Evolutionary conservation across 2,329 filamentous ascomycete genomes (phyloP), one percentile per base, ranked within the genome.

Genomic region (Boeremia exigua): DNA sequence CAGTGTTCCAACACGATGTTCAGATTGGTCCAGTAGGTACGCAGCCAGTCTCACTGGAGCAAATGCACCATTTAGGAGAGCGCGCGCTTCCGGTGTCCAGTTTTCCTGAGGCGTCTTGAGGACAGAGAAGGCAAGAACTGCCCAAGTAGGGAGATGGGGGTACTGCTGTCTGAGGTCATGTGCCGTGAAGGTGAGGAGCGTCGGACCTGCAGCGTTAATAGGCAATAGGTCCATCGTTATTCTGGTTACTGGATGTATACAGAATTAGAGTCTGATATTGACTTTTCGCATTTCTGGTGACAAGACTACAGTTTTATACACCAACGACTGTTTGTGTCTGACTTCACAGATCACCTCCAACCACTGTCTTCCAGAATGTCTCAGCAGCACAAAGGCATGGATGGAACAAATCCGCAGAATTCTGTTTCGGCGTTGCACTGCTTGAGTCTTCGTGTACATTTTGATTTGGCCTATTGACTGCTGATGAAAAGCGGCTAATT

Each of bases 31-130:
- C 19, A 23, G 19, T 5, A 23, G 19, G 19, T 23, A 23, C 19
- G 19, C 19, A 23, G 19, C 19, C 19, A 23, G 19, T 23, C 19
- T 5, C 19, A 5, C 5, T 23, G 19, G 19, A 23, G 5, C 19
- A 5, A 3, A 23, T 23, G 36, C 46, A 19, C 50, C 42, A 8
- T 46, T 55, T 4, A 55, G 12, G 2, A 55, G 34, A 5, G 46
- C 46, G 36, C 46, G 46, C 6, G 53, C 46, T 23, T 55, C 53
- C 6, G 28, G 40, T 0, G 29, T 55, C 46, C 53, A 50, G 4
- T 23, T 2, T 19, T 4, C 1, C 9, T 42, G 34, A 12, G 40
- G 46, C 3, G 10, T 4, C 15, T 32, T 19, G 2, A 49, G 17
- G 9, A 23, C 17, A 3, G 32, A 23, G n/a, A 55, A 55, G 17